Percentiles rank a stretch among this genome's conserved stretches.
phyloP scores from a whole-genome alignment of 805 yeast genomes.

The Candida succiphila region DNA sequence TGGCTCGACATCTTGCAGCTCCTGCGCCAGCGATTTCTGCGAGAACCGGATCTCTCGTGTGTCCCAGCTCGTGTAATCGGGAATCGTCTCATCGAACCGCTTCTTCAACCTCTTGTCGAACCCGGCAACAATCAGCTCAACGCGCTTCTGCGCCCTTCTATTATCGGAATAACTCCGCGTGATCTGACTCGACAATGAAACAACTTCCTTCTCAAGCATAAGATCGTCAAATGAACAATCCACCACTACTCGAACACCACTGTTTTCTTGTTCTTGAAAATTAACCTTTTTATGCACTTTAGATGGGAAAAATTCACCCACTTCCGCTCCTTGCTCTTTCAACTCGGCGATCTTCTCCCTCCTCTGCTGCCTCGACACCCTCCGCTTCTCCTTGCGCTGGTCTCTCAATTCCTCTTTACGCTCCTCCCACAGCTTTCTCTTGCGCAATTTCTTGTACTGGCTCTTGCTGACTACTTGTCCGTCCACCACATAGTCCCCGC shows the following conservation, averaged over 20 bases:
- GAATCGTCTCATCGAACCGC: conserved; percentile 59
- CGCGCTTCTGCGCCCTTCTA: conserved; percentile 45
- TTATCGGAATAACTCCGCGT: conserved; percentile 77
- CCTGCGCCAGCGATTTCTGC: conserved; percentile 25
- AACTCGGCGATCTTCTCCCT: conserved; percentile 22
- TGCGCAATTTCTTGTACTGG: conserved; percentile 72
- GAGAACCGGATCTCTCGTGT: conserved; percentile 37
- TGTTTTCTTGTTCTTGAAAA: conserved; percentile 27
- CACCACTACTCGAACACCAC: conserved; percentile 49
- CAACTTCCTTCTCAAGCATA: conserved; percentile 67
- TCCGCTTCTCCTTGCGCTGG: conserved; percentile 45
- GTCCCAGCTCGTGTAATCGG: conserved; percentile 59
- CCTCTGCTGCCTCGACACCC: conserved; percentile 23
- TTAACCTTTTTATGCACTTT: conserved; percentile 13
- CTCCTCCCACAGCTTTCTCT: conserved; percentile 44
- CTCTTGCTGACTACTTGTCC: conserved; percentile 87
- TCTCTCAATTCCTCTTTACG: conserved; percentile 51
- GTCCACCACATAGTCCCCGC: conserved; percentile 20
- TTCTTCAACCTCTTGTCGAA: conserved; percentile 56
- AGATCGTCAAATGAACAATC: conserved; percentile 89
- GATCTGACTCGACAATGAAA: conserved; percentile 70
- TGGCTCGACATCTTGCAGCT: conserved; percentile 15
- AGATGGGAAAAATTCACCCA: conserved; percentile 23
- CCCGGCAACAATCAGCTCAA: conserved; percentile 51
- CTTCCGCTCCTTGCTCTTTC: conserved; percentile 28